A percentile compares a stretch with the other conserved stretches of the same genome.
These are phyloP conservation scores for Funneliformis geosporum DNA, from an alignment of 192 early-diverging fungal species.

Conservation along the genomic window DNA sequence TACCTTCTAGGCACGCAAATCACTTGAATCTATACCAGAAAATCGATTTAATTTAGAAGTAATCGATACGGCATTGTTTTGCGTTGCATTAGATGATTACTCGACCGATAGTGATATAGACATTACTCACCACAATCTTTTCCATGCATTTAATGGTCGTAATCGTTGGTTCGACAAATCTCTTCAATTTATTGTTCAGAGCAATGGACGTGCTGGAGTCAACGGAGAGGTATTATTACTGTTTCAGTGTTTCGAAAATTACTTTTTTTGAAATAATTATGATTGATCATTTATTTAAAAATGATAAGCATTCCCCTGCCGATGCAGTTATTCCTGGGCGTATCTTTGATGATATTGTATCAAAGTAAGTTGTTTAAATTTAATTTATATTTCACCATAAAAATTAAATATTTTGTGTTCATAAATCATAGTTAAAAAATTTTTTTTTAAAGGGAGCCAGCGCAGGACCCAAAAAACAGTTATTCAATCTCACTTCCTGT, in stretches of 20 bases:
- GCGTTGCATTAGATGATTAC: constrained; percentile 83
- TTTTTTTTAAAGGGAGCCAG: constrained; percentile 47
- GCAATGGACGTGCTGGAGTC: constrained; percentile 83
- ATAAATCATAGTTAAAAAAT: constrained; percentile 25
- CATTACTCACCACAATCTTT: constrained; percentile 67
- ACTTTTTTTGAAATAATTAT: not conserved
- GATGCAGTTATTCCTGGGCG: constrained; percentile 88
- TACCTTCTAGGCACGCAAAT: constrained; percentile 35
- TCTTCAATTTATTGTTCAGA: constrained; percentile 82
- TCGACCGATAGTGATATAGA: constrained; percentile 62
- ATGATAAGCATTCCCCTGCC: constrained; percentile 76
- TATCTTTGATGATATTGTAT: constrained; percentile 72
- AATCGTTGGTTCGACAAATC: constrained; percentile 99
- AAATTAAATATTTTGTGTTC: not conserved
- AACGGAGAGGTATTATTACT: constrained; percentile 78
- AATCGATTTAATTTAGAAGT: constrained; percentile 54
- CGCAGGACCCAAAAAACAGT: constrained; percentile 48
- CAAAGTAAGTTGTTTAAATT: constrained; percentile 51
- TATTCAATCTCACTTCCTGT: constrained; percentile 41
- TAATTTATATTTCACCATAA: constrained; percentile 1
- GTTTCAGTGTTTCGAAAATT: not conserved
- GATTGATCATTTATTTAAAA: not conserved
- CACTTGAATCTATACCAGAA: constrained; percentile 37
- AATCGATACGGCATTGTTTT: constrained; percentile 84
- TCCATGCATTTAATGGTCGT: constrained; percentile 72